Evolutionary conservation across 2,329 filamentous ascomycete species (phyloP).

Genomic region (Fusarium coffeatum): DNA sequence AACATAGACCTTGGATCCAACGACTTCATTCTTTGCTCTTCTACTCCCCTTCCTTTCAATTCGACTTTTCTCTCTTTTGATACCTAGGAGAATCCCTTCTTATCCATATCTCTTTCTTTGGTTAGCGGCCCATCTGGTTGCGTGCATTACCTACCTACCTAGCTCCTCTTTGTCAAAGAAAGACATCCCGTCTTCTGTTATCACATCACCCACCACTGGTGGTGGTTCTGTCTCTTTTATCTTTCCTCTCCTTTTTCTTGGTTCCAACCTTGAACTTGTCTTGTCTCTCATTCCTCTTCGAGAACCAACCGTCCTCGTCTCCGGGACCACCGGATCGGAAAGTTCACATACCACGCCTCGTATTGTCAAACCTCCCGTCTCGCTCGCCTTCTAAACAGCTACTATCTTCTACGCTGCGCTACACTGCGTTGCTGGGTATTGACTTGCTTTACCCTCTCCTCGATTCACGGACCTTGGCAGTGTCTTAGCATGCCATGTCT

Average conservation of each 20-base stretch:
- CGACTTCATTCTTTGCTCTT: slow-evolving; percentile 29
- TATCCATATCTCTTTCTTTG: slow-evolving; percentile 18
- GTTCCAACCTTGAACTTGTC: slow-evolving; percentile 19
- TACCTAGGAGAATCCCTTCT: slow-evolving; percentile 10
- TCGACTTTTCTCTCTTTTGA: slow-evolving; percentile 10
- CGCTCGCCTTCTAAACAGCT: slow-evolving; percentile 4
- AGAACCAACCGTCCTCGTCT: slow-evolving; percentile 14
- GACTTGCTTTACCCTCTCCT: slow-evolving; percentile 25
- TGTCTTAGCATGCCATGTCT: slow-evolving; percentile 36
- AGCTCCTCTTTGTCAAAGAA: slow-evolving; percentile 17
- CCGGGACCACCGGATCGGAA: slow-evolving; percentile 35
- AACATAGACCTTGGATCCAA: neutral
- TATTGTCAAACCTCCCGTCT: slow-evolving; percentile 30
- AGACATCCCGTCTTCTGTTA: slow-evolving; percentile 4
- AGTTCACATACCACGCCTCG: slow-evolving; percentile 13
- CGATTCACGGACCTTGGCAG: slow-evolving; percentile 29
- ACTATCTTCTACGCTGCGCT: slow-evolving; percentile 6
- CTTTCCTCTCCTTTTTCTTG: slow-evolving; percentile 12
- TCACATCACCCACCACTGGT: slow-evolving; percentile 37
- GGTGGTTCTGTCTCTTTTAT: slow-evolving; percentile 14
- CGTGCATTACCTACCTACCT: neutral
- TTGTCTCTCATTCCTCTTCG: slow-evolving; percentile 39
- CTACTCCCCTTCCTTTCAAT: slow-evolving; percentile 31
- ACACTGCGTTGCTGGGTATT: slow-evolving; percentile 27
- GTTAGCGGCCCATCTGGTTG: slow-evolving; percentile 15